These are phyloP conservation scores for Geotrichum histeridarum DNA, from an alignment of 1,139 yeast genomes.

Conservation along the genomic window DNA sequence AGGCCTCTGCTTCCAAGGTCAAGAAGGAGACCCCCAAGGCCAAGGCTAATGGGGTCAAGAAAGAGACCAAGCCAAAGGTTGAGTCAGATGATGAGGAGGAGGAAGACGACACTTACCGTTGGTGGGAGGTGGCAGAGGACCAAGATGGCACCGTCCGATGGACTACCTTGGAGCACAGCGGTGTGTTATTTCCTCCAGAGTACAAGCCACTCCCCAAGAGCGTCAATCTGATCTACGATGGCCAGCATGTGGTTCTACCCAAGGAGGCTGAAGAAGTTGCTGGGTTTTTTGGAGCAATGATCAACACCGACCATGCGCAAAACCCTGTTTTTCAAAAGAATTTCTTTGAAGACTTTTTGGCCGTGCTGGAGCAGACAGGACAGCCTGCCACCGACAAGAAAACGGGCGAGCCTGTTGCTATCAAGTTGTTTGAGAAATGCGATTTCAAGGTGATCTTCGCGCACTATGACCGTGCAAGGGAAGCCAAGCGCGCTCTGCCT, in stretches of 20 bases:
- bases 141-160: conserved; percentile 78
- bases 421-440: conserved; percentile 60
- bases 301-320: conserved; percentile 82
- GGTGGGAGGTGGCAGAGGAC: conserved; percentile 75
- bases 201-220: conserved; percentile 82
- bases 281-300: conserved; percentile 85
- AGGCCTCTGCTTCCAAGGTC: conserved; percentile 10
- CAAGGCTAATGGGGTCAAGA: conserved; percentile 12
- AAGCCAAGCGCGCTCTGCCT: conserved; percentile 63
- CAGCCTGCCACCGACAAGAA: conserved; percentile 46
- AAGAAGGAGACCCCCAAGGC: conserved; percentile 11
- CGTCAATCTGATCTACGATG: conserved; percentile 71
- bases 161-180: conserved; percentile 81
- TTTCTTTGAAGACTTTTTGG: conserved; percentile 72
- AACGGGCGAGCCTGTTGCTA: conserved; percentile 41
- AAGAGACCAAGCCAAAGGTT: conserved; percentile 18
- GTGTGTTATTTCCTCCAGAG: conserved; percentile 89
- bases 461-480: conserved; percentile 64
- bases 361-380: conserved; percentile 64
- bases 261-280: conserved; percentile 92
- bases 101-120: conserved; percentile 60
- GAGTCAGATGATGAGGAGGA: conserved; percentile 45
- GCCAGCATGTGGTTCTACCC: conserved; percentile 67
- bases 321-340: conserved; percentile 83
- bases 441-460: conserved; percentile 74